phyloP scores from a whole-genome alignment of 768 basidiomycete genomes.

The Russula emetica region DNA sequence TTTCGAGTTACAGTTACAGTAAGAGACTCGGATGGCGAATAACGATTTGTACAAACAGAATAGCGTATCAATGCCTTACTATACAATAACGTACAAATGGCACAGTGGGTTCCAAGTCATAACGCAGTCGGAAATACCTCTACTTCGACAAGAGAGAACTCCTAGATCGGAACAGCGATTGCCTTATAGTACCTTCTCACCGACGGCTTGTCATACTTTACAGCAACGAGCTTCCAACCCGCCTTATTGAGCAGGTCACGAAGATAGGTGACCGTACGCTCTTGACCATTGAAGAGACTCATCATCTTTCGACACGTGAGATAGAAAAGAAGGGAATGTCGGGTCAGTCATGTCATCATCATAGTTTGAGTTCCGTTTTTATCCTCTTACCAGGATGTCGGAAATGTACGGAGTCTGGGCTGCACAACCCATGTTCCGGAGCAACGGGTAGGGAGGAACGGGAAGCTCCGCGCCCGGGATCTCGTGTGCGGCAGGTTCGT shows the following conservation, averaged over 20 bases:
- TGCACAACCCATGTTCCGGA: slow-evolving; percentile 30
- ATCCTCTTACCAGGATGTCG: slow-evolving; percentile 26
- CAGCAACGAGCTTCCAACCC: slow-evolving; percentile 2
- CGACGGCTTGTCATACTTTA: neutral
- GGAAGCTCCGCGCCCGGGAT: slow-evolving; percentile 25
- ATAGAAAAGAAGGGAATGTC: neutral
- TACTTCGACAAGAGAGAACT: neutral
- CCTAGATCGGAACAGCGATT: slow-evolving; percentile 1
- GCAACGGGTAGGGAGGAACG: slow-evolving; percentile 28
- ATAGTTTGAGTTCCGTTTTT: neutral
- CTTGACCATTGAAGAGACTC: neutral
- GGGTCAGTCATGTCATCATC: neutral
- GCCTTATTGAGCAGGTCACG: slow-evolving; percentile 4
- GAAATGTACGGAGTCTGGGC: slow-evolving; percentile 23
- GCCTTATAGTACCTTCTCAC: neutral
- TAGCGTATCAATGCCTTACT: too few relatives aligned
- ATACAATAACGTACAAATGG: too few relatives aligned
- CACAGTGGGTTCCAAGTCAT: too few relatives aligned
- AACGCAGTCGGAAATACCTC: too few relatives aligned
- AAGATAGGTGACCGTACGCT: slow-evolving; percentile 9
- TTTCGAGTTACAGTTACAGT: too few relatives aligned
- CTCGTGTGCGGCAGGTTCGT: slow-evolving; percentile 16
- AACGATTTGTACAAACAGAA: too few relatives aligned
- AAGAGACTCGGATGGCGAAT: too few relatives aligned
- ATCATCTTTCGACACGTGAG: slow-evolving; percentile 4